A percentile compares a stretch with the other conserved stretches of the same genome.
Conservation (phyloP, 2,329 filamentous ascomycete genomes). For the Amylocarpus encephaloides region DNA sequence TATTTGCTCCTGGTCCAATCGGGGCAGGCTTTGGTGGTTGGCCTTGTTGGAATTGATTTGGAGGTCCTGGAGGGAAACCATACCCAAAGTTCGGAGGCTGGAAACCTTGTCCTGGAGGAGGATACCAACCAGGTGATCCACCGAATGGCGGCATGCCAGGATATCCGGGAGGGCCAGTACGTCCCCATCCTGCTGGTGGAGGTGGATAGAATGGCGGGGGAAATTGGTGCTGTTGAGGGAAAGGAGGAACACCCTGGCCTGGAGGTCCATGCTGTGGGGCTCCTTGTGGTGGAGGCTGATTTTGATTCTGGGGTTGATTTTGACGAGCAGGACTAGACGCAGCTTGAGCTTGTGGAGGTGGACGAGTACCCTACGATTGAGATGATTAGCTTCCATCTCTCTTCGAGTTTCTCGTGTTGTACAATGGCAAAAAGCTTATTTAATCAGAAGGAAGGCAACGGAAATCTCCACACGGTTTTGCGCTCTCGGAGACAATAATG, state of each 20-base stretch:
- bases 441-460: slow-evolving; percentile 99
- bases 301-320: slow-evolving; percentile 13
- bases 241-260: slow-evolving; percentile 22
- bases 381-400: slow-evolving; percentile 16
- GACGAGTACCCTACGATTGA: slow-evolving; percentile 38
- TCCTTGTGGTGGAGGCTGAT: slow-evolving; percentile 2
- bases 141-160: slow-evolving; percentile 68
- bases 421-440: slow-evolving; percentile 5
- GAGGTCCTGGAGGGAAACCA: slow-evolving; percentile 57
- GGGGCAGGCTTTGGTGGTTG: slow-evolving; percentile 39
- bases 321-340: slow-evolving; percentile 14
- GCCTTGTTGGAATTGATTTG: slow-evolving; percentile 38
- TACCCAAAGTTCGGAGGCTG: slow-evolving; percentile 46
- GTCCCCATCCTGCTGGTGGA: slow-evolving; percentile 49
- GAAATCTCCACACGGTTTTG: slow-evolving; percentile 94
- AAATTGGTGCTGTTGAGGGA: slow-evolving; percentile 39
- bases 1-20: slow-evolving; percentile 45
- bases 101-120: slow-evolving; percentile 67
- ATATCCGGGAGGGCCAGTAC: slow-evolving; percentile 57
- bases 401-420: slow-evolving; percentile 7
- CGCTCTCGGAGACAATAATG: slow-evolving; percentile 82
- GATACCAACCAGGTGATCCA: slow-evolving; percentile 69
- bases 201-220: slow-evolving; percentile 31
- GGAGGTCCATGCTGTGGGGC: slow-evolving; percentile 10
- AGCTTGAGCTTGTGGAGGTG: slow-evolving; percentile 19